Base-by-base conservation (phyloP, 192 early-diverging fungal species). In the Coemansia sp. region DNA sequence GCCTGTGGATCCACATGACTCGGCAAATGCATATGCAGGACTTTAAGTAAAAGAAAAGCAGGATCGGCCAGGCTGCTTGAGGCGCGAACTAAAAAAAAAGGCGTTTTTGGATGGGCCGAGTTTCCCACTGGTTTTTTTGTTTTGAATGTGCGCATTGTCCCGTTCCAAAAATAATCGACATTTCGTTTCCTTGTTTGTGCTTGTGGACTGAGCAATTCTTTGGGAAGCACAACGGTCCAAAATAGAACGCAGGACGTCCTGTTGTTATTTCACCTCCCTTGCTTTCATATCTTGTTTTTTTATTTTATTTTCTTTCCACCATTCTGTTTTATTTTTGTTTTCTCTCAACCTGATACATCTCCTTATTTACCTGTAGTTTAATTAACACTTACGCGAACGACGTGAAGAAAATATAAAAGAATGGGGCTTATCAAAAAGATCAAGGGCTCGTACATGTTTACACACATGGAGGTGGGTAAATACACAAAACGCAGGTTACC, bases 401-500 rank as follows among this genome's bases (percentile, higher is more conserved):
- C 13, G 17, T 7, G 27, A 30, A 2, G 27, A 7, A 34, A 27
- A 52, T 5, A 14, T 34, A 25, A 8, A 42, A 10, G 17, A 30
- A 81, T 81, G 80, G 73, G 80, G 23, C 45, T 77, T 23, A 48
- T 77, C 9, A 70, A 68, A 37, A 69, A 76, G 61, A 77, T 81
- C 40, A 76, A 77, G 62, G 59, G 64, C 50, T 77, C 73, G 55
- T 81, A 77, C 50, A 44, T 81, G 64, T 77, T 77, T 55, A 81
- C 80, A 23, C 80, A 81, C 25, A 24, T 76, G 40, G 80, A 81
- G 51, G 80, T 81, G 8, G 80, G 80, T 46, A 81, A 81, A 67
- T 81, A 81, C 65, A 81, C 80, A 43, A 73, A 73, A 60, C 80
- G 80, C 45, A 59, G 80, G n/a, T 40, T 52, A 18, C 49, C 33